phyloP scores from a whole-genome alignment of 768 basidiomycete species.

The Lactarius pseudohatsudake region DNA sequence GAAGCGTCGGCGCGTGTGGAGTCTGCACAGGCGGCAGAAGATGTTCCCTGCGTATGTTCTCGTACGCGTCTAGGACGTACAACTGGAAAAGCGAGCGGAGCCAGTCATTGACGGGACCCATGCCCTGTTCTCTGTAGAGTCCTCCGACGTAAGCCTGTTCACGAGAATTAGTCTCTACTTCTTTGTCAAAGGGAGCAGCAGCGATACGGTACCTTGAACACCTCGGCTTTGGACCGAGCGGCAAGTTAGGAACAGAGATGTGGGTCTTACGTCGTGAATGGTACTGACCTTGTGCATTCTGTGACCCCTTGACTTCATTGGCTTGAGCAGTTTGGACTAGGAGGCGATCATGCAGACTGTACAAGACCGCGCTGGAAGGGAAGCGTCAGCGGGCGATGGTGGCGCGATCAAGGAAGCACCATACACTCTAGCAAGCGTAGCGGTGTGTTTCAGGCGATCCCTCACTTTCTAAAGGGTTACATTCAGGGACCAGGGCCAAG shows the following conservation, averaged over 20 bases:
- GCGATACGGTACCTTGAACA: conserved; percentile 19
- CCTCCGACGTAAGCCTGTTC: conserved; percentile 23
- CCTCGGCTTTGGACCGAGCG: conserved; percentile 17
- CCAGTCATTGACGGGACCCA: conserved; percentile 16
- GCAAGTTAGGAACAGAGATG: background rate
- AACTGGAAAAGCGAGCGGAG: conserved; percentile 12
- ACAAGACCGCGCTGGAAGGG: conserved; percentile 16
- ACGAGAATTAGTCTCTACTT: background rate
- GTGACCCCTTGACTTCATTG: conserved; percentile 16
- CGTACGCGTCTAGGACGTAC: conserved; percentile 14
- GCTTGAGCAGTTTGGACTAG: conserved; percentile 16
- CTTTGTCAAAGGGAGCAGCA: background rate
- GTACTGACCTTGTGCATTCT: conserved; percentile 18
- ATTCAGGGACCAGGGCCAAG: background rate
- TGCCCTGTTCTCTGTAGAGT: conserved; percentile 20
- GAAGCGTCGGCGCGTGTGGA: background rate
- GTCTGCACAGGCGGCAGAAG: background rate
- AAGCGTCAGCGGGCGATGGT: background rate
- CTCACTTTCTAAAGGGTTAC: conserved; percentile 18
- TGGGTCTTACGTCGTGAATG: background rate
- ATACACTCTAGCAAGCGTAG: conserved; percentile 17
- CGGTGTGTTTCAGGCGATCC: conserved; percentile 20
- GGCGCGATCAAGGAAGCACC: background rate
- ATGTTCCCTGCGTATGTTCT: conserved; percentile 15
- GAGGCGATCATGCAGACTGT: conserved; percentile 16